Conservation (phyloP, 495 filamentous ascomycete genomes). For the Pyronema domesticum region DNA sequence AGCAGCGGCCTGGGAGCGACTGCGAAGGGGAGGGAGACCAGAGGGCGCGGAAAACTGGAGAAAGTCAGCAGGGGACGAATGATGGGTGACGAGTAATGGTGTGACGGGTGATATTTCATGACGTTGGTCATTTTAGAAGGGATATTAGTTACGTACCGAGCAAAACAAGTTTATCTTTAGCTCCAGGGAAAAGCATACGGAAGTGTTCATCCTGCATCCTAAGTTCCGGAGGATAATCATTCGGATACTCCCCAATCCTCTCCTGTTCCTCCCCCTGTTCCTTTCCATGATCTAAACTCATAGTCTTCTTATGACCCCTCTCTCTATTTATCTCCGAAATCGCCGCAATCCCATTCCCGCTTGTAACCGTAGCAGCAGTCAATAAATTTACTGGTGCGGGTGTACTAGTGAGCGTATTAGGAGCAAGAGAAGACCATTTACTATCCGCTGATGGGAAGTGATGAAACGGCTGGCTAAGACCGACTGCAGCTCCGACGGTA, state of each 20-base stretch:
- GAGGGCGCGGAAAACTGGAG: conserved; percentile 45
- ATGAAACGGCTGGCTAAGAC: no score
- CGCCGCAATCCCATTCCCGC: conserved; percentile 35
- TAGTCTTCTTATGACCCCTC: conserved; percentile 62
- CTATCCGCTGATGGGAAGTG: background rate
- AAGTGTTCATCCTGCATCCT: conserved; percentile 87
- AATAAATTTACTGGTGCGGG: conserved; percentile 78
- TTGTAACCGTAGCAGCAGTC: conserved; percentile 58
- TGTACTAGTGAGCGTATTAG: conserved; percentile 63
- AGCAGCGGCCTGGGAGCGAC: conserved; percentile 73
- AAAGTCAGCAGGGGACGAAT: no score
- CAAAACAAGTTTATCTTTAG: conserved; percentile 55
- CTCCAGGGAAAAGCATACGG: conserved; percentile 67
- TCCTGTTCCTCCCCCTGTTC: conserved; percentile 9
- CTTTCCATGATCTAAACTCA: conserved; percentile 49
- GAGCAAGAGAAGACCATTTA: conserved; percentile 52
- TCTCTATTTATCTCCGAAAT: conserved; percentile 15
- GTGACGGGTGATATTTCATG: background rate
- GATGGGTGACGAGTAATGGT: background rate
- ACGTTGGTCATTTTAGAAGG: no score
- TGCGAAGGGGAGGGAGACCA: conserved; percentile 63
- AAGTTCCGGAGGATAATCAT: conserved; percentile 65
- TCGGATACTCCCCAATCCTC: conserved; percentile 46
- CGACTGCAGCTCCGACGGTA: no score
- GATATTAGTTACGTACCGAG: conserved; percentile 25